These are phyloP conservation scores for Eimeria necatrix DNA, from an alignment of 169 alveolate species.

Conservation along the genomic window DNA sequence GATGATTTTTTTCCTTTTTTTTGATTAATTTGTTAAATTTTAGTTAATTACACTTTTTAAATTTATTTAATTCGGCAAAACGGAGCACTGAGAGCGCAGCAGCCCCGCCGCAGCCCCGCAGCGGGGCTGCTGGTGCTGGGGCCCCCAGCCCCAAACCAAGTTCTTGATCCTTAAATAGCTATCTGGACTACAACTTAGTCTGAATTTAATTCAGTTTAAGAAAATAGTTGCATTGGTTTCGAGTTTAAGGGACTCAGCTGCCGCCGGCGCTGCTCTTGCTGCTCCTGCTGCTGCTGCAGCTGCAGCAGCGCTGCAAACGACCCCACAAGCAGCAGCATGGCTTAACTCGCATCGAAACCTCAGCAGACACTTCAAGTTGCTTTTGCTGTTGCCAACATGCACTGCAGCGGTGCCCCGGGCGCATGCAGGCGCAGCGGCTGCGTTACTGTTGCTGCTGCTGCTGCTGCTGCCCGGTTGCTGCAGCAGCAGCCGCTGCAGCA, in stretches of 20 bases:
- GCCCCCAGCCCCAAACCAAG: no score
- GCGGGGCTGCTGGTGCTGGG: background rate
- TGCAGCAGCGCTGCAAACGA: constrained; percentile 13
- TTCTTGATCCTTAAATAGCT: no score
- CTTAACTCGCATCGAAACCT: background rate
- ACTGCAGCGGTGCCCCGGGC: constrained; percentile 50
- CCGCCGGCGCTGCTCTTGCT: background rate
- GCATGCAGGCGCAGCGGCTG: constrained; percentile 38
- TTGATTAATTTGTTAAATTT: background rate
- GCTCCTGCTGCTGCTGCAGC: constrained; percentile 14
- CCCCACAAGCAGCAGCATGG: background rate
- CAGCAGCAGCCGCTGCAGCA: constrained; percentile 45
- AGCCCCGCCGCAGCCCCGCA: constrained; percentile 27
- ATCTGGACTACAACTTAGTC: no score
- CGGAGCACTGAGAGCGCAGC: background rate
- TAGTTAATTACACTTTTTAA: background rate
- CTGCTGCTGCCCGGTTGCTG: background rate
- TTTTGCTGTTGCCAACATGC: constrained; percentile 20
- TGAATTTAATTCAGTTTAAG: no score
- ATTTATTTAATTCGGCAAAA: background rate
- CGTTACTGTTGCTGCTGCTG: background rate
- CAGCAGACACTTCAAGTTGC: background rate
- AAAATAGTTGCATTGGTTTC: background rate
- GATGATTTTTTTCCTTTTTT: no score
- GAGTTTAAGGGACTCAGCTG: background rate